Evolutionary conservation across 2,329 filamentous ascomycete genomes (phyloP).

Genomic region (Lachnellula suecica): DNA sequence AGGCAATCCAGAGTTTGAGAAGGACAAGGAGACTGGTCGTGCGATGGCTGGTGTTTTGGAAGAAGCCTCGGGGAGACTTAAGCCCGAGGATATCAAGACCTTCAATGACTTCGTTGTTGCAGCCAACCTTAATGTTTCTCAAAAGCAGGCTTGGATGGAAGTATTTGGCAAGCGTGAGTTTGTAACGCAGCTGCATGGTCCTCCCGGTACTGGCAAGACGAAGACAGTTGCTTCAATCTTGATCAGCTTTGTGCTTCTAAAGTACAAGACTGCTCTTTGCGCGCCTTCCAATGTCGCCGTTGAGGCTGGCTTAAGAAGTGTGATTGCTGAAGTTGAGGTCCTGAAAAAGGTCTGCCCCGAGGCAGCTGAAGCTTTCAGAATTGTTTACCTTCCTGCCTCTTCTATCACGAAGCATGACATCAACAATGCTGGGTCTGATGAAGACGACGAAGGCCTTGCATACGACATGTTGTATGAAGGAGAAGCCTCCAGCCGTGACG

Average conservation of each 20-base stretch:
- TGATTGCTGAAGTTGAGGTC: not conserved
- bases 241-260: conserved; percentile 2
- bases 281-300: conserved; percentile 9
- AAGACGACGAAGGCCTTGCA: not conserved
- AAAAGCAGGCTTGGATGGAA: not conserved
- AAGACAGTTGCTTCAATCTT: not conserved
- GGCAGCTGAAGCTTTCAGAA: not conserved
- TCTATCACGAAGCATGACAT: not conserved
- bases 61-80: not conserved
- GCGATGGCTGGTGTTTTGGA: not conserved
- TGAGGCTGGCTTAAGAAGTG: not conserved
- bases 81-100: not conserved
- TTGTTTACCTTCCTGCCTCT: conserved; percentile 2
- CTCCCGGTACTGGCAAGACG: conserved; percentile 17
- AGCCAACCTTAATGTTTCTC: not conserved
- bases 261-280: not conserved
- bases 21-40: too few species aligned
- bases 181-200: conserved; percentile 6
- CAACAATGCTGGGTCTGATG: not conserved
- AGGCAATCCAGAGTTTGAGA: not conserved
- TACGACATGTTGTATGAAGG: not conserved
- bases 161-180: not conserved
- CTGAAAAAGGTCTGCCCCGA: not conserved
- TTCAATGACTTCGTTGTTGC: not conserved
- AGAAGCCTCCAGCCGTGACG: not conserved